Base-by-base conservation (phyloP, 805 yeast genomes). In the Spathaspora passalidarum region DNA sequence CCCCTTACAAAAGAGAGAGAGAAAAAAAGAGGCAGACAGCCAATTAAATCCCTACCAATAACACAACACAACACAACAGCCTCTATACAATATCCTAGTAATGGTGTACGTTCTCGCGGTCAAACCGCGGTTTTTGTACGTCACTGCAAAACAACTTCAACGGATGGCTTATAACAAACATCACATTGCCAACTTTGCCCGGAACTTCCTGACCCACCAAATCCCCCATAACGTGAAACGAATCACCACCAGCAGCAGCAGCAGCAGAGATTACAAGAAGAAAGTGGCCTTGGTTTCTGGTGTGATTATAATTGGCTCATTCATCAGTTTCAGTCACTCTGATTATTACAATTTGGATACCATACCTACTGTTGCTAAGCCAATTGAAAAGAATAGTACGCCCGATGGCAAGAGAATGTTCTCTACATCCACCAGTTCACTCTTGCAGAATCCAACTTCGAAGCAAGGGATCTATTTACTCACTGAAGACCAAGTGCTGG, bases 401-500 rank as follows among this genome's bases (percentile, higher is more conserved):
- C 25, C 25, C 17, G 34, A 29, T 6, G 16, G 50, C 32, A 53
- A 52, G 32, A 58, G 53, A 23, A 56, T 53, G 44, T 69, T 58
- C 46, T 60, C 65, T 14, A 65, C 73, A 29, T 67, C 80, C 8
- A 76, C 81, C 4, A 66, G 75, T 26, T 76, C 81, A 1, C 60
- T 76, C 59, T 58, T 62, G 45, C 72, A 63, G 43, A 61, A 66
- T 25, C 23, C 21, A 17, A 68, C 65, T 21, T 72, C 78, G 13
- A 79, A 82, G 49, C 78, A 79, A 51, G 83, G 80, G 2, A 71
- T 85, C 2, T 75, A 74, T 44, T 60, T 84, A 17, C 67, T 86
- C 42, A 73, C 75, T 18, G 90, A 85, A 20, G 84, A 79, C 23
- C 91, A 88, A 56, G 90, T 90, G 8, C 78, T 89, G 40, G 67